Conservation (phyloP, 345 rosid genomes). For the Ceriops decandra region DNA sequence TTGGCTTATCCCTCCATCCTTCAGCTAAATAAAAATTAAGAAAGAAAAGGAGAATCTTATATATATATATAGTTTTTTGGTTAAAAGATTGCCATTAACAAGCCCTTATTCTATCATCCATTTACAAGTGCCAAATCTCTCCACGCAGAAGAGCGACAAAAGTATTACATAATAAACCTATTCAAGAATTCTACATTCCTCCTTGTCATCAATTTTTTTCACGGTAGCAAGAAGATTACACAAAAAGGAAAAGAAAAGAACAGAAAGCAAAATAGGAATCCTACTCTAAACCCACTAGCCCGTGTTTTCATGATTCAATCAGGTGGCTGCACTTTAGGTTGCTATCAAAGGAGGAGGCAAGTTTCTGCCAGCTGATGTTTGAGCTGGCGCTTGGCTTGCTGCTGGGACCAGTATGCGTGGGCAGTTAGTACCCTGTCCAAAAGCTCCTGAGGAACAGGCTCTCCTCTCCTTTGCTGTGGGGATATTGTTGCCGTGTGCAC, state of each 20-base stretch:
- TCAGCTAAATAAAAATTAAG: too few relatives aligned
- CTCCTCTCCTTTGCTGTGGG: conserved; percentile 97
- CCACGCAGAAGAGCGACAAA: conserved; percentile 14
- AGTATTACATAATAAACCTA: conserved; percentile 26
- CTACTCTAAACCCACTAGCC: conserved; percentile 17
- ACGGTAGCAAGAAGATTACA: conserved; percentile 22
- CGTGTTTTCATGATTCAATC: conserved; percentile 1
- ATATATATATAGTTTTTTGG: not conserved
- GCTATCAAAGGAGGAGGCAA: conserved; percentile 48
- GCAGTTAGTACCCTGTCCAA: conserved; percentile 81
- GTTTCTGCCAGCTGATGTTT: conserved; percentile 52
- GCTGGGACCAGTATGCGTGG: conserved; percentile 93
- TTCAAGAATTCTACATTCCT: conserved; percentile 6
- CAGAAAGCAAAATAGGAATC: conserved; percentile 6
- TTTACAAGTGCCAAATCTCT: conserved; percentile 40
- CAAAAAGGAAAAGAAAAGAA: not conserved
- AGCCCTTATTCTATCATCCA: conserved; percentile 31
- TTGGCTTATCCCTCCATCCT: too few relatives aligned
- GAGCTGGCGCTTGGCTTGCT: conserved; percentile 70
- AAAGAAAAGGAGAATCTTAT: not conserved
- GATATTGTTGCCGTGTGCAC: conserved; percentile 97
- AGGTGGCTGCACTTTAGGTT: conserved; percentile 5
- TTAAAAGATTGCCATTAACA: conserved; percentile 20
- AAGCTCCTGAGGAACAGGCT: conserved; percentile 97
- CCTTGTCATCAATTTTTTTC: conserved; percentile 28